Evolutionary conservation across 768 basidiomycete species (phyloP).

Genomic region (Tulasnella sp.): DNA sequence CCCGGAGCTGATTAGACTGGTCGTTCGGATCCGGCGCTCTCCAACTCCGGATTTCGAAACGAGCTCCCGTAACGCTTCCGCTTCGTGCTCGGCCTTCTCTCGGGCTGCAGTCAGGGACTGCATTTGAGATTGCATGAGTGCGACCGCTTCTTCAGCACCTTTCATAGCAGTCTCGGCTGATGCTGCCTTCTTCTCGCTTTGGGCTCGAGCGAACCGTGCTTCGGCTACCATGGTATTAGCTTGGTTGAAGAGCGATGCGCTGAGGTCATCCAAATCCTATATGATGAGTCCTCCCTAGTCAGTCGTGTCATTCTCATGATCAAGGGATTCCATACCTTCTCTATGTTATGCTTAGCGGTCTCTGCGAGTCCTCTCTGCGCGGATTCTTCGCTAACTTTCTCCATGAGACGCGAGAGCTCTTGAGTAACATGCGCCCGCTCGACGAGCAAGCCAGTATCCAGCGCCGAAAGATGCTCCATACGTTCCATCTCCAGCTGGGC

Average conservation of each 20-base stretch:
- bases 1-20: constrained; percentile 16
- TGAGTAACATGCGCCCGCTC: constrained; percentile 85
- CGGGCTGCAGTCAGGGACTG: constrained; percentile 67
- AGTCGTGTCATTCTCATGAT: background rate
- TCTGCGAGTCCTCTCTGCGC: constrained; percentile 87
- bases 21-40: constrained; percentile 39
- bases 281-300: background rate
- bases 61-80: constrained; percentile 46
- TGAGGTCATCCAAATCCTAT: constrained; percentile 84
- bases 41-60: constrained; percentile 72
- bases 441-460: constrained; percentile 88
- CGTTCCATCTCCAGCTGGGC: constrained; percentile 81
- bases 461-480: constrained; percentile 78
- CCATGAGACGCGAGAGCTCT: constrained; percentile 91
- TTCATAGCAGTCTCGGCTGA: constrained; percentile 72
- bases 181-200: constrained; percentile 69
- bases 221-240: constrained; percentile 97
- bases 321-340: constrained; percentile 44
- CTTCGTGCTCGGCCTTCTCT: constrained; percentile 54
- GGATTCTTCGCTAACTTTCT: constrained; percentile 89
- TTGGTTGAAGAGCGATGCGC: constrained; percentile 81
- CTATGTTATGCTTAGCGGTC: constrained; percentile 72
- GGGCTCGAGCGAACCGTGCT: constrained; percentile 63
- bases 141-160: constrained; percentile 81
- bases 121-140: constrained; percentile 79